Percentiles rank a stretch among this genome's conserved stretches.
phyloP scores from a whole-genome alignment of 163 green algal species.

The Scenedesmus sp. region DNA sequence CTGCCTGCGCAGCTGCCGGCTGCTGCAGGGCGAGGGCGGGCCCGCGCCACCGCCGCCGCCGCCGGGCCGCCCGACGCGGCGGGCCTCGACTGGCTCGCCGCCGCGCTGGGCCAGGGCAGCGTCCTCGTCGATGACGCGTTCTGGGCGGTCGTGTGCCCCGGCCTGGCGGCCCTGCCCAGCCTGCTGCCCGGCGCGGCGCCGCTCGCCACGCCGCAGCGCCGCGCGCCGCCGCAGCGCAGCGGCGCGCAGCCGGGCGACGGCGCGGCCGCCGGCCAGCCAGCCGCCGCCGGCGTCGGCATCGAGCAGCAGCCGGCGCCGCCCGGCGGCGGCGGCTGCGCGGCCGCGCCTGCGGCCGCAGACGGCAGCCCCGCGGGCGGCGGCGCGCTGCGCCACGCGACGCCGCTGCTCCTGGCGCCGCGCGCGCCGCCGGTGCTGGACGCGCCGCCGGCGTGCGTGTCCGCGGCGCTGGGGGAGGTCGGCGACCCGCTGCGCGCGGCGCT shows the following conservation, averaged over 20 bases:
- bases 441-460: neutral
- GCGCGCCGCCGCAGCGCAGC: too few relatives aligned
- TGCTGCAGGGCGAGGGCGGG: neutral
- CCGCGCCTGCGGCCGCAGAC: neutral
- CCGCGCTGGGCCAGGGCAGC: neutral
- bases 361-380: neutral
- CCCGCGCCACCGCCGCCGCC: too few relatives aligned
- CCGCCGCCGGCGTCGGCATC: neutral
- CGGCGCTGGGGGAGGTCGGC: constrained; percentile 12
- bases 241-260: neutral
- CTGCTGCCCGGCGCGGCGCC: too few relatives aligned
- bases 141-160: constrained; percentile 18
- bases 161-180: constrained; percentile 1
- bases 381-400: constrained; percentile 12
- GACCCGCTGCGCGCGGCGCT: constrained; percentile 31
- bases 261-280: neutral
- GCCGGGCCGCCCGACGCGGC: too few relatives aligned
- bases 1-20: constrained; percentile 21
- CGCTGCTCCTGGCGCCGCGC: constrained; percentile 29
- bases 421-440: neutral
- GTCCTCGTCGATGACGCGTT: neutral
- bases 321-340: neutral
- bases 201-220: too few relatives aligned
- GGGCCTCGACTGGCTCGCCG: neutral
- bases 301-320: constrained; percentile 5